phyloP scores from a whole-genome alignment of 768 basidiomycete genomes.

The Tricholoma matsutake region DNA sequence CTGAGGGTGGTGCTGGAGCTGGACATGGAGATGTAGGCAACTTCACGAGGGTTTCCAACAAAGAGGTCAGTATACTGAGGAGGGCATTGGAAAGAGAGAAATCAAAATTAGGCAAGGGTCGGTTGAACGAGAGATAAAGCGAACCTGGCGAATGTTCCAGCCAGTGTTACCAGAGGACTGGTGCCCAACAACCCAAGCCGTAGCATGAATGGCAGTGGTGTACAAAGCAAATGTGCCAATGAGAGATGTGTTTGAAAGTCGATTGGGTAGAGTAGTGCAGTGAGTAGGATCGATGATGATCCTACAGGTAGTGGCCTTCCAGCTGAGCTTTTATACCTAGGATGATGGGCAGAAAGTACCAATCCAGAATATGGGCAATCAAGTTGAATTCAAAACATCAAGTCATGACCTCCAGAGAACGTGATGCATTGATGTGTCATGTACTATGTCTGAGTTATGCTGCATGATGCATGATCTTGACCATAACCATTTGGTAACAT shows the following conservation, averaged over 20 bases:
- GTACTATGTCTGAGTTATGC: no score
- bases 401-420: no score
- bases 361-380: background rate
- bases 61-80: background rate
- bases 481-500: no score
- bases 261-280: background rate
- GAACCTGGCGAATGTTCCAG: background rate
- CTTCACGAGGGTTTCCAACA: background rate
- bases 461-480: no score
- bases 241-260: background rate
- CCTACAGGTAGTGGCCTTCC: background rate
- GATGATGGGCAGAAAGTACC: background rate
- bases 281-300: background rate
- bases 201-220: background rate
- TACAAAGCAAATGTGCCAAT: background rate
- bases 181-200: background rate
- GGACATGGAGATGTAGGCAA: background rate
- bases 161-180: background rate
- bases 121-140: background rate
- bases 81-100: background rate
- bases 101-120: background rate
- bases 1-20: background rate
- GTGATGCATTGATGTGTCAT: no score
- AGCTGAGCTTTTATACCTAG: background rate
- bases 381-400: background rate